phyloP scores from a whole-genome alignment of 345 rosid species.

The Pseudoturritis turrita region DNA sequence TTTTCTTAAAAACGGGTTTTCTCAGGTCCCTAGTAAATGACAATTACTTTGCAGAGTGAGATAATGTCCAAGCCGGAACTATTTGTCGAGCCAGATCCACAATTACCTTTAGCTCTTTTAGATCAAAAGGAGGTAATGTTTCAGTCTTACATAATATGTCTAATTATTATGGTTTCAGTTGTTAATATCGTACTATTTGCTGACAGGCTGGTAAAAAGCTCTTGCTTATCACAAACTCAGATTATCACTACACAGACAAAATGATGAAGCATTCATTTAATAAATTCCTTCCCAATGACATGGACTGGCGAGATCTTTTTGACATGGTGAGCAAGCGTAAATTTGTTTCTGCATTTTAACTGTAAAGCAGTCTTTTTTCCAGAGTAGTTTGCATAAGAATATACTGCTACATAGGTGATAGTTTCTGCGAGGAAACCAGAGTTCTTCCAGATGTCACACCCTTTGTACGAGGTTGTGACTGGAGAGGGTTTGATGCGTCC shows the following conservation, averaged over 20 bases:
- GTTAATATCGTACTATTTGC: conserved; percentile 8
- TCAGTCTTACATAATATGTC: not conserved
- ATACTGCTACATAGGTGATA: conserved; percentile 55
- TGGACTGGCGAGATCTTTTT: conserved; percentile 93
- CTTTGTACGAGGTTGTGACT: conserved; percentile 89
- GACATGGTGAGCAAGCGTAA: conserved; percentile 54
- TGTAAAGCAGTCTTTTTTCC: not conserved
- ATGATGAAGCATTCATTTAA: conserved; percentile 97
- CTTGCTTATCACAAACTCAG: conserved; percentile 93
- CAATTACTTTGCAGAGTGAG: conserved; percentile 58
- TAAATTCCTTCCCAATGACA: conserved; percentile 81
- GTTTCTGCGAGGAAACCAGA: conserved; percentile 98
- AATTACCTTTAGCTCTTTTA: conserved; percentile 83
- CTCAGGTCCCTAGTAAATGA: conserved; percentile 1
- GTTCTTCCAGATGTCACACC: conserved; percentile 97
- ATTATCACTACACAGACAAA: conserved; percentile 89
- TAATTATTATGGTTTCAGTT: not conserved
- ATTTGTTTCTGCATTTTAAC: not conserved
- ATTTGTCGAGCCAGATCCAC: conserved; percentile 95
- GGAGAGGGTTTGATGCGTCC: conserved; percentile 97
- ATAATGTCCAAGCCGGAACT: conserved; percentile 95
- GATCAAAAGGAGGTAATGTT: conserved; percentile 89
- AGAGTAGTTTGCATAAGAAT: not conserved
- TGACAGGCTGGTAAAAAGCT: conserved; percentile 93
- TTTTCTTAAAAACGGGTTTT: not conserved